Percentiles rank a stretch among this genome's conserved stretches.
phyloP scores from a whole-genome alignment of 2,329 filamentous ascomycete genomes.

The Aspergillus fumigatiaffinis region DNA sequence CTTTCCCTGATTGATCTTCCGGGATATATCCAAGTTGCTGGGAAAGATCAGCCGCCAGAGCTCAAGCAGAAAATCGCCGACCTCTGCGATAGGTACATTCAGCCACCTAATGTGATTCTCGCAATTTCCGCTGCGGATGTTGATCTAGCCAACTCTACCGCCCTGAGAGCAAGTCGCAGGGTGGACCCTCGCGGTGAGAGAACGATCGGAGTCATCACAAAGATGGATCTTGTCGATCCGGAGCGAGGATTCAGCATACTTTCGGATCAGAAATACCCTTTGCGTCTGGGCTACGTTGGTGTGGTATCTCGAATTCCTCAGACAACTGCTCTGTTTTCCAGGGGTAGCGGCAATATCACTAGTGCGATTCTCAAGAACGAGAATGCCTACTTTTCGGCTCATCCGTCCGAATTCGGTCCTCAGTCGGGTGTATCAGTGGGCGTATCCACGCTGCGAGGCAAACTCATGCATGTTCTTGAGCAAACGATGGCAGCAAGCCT shows the following conservation, averaged over 20 bases:
- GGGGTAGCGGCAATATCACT: constrained; percentile 74
- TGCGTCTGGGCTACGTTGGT: constrained; percentile 93
- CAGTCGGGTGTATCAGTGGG: constrained; percentile 72
- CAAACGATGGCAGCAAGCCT: constrained; percentile 95
- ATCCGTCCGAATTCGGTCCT: constrained; percentile 74
- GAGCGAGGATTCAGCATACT: constrained; percentile 73
- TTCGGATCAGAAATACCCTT: constrained; percentile 84
- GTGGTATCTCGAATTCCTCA: constrained; percentile 82
- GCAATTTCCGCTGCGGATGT: constrained; percentile 98
- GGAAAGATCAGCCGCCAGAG: constrained; percentile 82
- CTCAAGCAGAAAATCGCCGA: constrained; percentile 94
- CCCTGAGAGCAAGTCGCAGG: constrained; percentile 79
- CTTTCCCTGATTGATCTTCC: constrained; percentile 93
- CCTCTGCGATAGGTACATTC: constrained; percentile 97
- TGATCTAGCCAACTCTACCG: constrained; percentile 93
- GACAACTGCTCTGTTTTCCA: constrained; percentile 69
- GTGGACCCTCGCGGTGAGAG: constrained; percentile 92
- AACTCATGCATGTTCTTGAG: constrained; percentile 94
- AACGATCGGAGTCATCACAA: constrained; percentile 97
- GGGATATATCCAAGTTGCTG: constrained; percentile 94
- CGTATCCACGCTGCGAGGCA: constrained; percentile 82
- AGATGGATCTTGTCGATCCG: constrained; percentile 96
- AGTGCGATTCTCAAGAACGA: constrained; percentile 84
- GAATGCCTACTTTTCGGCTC: constrained; percentile 76
- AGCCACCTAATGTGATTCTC: constrained; percentile 90